Base-by-base conservation (phyloP, 768 basidiomycete species). In the Suillus decipiens region DNA sequence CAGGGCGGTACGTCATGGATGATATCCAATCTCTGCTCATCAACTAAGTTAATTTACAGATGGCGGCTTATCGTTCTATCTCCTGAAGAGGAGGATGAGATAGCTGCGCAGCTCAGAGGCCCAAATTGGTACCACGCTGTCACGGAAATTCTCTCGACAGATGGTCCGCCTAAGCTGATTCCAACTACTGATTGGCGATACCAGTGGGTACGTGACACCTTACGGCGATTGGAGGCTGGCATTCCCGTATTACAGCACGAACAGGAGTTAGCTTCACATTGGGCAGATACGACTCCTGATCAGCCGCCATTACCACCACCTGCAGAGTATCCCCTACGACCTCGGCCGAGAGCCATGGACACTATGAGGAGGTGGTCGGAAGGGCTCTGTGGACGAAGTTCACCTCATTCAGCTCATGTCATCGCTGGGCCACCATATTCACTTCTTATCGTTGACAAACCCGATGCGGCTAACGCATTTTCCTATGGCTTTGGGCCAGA, bases 401-500 rank as follows among this genome's bases (percentile, higher is more conserved):
- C 74, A 7, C 73, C 75, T 12, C 75, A 80, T 14, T 76, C 80
- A 24, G 80, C 87, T 5, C 88, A 89, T 64, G 73, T 80, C 24
- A 83, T 89, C 51, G 79, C 90, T 11, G 94, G 93, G 0, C 92
- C 94, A 34, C 95, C 95, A 0, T 99, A 96, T 72, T 91, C 93
- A 39, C 78, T 99, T 7, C 82, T 99, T 50, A 74, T 99, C n/a
- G 86, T 96, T 53, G 93, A 98, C 58, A 87, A 89, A 64, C 89
- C 93, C 1, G 89, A 92, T 63, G 81, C 87, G 2, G 83, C 86
- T 10, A 99, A 98, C 70, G 96, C 97, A 1, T 97, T 99, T 74
- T 93, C 91, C 1, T 98, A 96, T 71, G 96, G 96, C 1, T 99
- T 98, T 67, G 94, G 94, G 14, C 90, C 93, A 3, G 87, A 95